These are phyloP conservation scores for Aspergillus fischeri DNA, from an alignment of 2,329 filamentous ascomycete species.

Conservation along the genomic window DNA sequence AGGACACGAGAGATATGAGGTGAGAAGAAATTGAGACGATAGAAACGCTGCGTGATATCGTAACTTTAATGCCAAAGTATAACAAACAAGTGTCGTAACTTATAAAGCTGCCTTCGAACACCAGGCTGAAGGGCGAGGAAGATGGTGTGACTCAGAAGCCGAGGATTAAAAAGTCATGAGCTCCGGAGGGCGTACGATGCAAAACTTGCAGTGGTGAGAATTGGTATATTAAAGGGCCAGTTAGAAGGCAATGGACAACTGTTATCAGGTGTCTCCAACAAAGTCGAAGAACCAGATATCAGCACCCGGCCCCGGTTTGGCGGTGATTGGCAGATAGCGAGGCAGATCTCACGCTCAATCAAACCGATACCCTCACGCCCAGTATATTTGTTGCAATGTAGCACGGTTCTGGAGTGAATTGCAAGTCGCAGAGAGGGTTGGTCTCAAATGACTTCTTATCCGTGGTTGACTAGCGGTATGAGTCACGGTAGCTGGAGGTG, in stretches of 20 bases:
- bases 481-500: conserved; percentile 17
- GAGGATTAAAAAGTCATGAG: conserved; percentile 28
- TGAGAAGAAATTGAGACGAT: conserved; percentile 14
- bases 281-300: conserved; percentile 22
- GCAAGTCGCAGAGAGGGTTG: conserved; percentile 3
- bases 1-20: conserved; percentile 11
- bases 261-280: conserved; percentile 19
- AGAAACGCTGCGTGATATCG: conserved; percentile 40
- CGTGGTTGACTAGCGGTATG: conserved; percentile 16
- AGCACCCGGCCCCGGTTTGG: conserved; percentile 19
- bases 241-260: conserved; percentile 21
- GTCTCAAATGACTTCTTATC: conserved; percentile 13
- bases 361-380: conserved; percentile 12
- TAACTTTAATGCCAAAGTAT: conserved; percentile 29
- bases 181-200: conserved; percentile 6
- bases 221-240: conserved; percentile 14
- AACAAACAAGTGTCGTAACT: conserved; percentile 19
- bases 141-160: conserved; percentile 29
- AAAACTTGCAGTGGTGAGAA: conserved; percentile 3
- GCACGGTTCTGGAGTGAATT: conserved; percentile 1
- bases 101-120: conserved; percentile 31
- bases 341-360: conserved; percentile 10
- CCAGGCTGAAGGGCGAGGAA: conserved; percentile 29
- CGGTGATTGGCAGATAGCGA: conserved; percentile 12
- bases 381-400: conserved; percentile 13